These are phyloP conservation scores for Aspergillus sp. DNA, from an alignment of 2,329 filamentous ascomycete genomes.

Conservation along the genomic window DNA sequence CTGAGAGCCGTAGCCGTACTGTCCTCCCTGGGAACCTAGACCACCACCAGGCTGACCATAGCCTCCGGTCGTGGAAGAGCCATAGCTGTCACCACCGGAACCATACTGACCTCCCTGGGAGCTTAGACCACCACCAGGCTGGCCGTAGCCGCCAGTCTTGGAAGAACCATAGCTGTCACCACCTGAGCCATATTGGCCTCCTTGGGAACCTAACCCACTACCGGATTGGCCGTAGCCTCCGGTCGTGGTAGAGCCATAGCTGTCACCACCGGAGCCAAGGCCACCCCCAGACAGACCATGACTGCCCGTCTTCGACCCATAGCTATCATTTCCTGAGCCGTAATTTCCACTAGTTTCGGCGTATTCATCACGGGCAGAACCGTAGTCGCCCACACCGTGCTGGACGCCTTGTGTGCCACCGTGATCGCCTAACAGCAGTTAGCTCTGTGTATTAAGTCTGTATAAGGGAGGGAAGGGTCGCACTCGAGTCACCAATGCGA, in stretches of 20 bases:
- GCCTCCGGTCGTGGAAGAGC: slow-evolving; percentile 1
- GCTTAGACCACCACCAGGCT: too few species aligned
- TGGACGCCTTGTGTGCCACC: neutral
- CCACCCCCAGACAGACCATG: neutral
- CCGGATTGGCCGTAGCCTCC: slow-evolving; percentile 3
- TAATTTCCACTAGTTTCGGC: slow-evolving; percentile 1
- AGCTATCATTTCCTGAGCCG: neutral
- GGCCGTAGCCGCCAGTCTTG: slow-evolving; percentile 28
- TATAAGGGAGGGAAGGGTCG: neutral
- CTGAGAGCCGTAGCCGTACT: too few species aligned
- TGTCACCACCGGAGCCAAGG: neutral
- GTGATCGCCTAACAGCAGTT: neutral
- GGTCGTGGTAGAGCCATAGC: slow-evolving; percentile 17
- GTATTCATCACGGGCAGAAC: slow-evolving; percentile 1
- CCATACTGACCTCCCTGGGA: neutral
- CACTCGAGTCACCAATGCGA: neutral
- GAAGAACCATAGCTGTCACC: slow-evolving; percentile 14
- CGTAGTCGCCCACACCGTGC: neutral
- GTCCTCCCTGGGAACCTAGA: neutral
- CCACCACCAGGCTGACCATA: neutral
- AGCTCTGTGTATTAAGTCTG: neutral
- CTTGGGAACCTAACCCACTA: neutral
- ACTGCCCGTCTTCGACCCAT: slow-evolving; percentile 5
- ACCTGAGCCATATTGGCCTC: neutral
- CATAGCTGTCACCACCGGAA: slow-evolving; percentile 4